Conservation (phyloP, 2,329 filamentous ascomycete genomes). For the Pyricularia pennisetigena region DNA sequence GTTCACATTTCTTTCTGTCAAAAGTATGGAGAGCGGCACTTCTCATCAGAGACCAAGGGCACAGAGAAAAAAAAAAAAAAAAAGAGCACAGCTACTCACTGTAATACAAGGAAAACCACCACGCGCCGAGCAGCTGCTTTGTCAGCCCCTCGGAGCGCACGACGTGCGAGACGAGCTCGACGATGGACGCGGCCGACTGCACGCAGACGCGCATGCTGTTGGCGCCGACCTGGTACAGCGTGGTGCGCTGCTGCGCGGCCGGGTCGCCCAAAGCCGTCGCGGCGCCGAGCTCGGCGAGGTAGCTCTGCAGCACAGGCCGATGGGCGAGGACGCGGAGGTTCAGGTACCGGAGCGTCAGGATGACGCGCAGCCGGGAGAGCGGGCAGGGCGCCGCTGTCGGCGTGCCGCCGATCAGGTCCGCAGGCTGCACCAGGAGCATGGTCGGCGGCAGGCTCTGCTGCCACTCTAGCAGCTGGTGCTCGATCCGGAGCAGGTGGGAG, state of each 20-base stretch:
- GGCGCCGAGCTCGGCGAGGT: conserved; percentile 7
- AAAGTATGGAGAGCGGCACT: not conserved
- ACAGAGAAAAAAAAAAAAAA: not conserved
- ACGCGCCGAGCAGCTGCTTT: conserved; percentile 16
- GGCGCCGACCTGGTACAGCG: conserved; percentile 12
- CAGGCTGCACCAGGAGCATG: not conserved
- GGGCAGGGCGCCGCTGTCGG: no score
- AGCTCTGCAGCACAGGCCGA: conserved; percentile 17
- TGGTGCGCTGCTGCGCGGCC: conserved; percentile 2
- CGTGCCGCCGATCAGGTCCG: not conserved
- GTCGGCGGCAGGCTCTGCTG: conserved; percentile 19
- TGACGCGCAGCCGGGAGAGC: conserved; percentile 15
- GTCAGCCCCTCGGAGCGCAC: conserved; percentile 8
- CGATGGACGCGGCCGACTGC: conserved; percentile 14
- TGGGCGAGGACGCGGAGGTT: conserved; percentile 21
- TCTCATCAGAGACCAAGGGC: not conserved
- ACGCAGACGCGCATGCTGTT: conserved; percentile 13
- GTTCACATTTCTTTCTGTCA: not conserved
- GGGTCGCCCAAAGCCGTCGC: not conserved
- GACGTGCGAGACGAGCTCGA: conserved; percentile 12
- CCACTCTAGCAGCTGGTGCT: conserved; percentile 28
- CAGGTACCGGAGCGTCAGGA: conserved; percentile 23
- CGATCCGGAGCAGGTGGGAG: conserved; percentile 24
- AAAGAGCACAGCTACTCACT: conserved; percentile 12
- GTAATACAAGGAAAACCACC: conserved; percentile 22